Evolutionary conservation across 2,329 filamentous ascomycete species (phyloP), one percentile per base, ranked within the genome.

Genomic region (Dendryphion nanum): DNA sequence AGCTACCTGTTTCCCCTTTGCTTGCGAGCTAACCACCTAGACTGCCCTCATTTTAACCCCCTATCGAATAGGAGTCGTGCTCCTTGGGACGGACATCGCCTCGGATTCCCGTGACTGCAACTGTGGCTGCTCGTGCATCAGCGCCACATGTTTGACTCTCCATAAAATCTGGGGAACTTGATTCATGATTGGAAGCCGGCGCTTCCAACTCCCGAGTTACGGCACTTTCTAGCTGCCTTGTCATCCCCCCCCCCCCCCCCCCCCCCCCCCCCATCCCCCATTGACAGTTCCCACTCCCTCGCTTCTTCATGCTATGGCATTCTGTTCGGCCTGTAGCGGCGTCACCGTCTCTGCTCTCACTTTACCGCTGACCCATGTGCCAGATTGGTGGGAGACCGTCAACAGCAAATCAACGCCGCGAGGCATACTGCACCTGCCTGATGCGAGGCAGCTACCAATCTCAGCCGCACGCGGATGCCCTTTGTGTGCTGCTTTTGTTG

Each of bases 401-500:
- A 37, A 40, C 23, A 46, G 37, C 42, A 30, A 45, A 34, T 50
- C 44, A 38, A 43, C 37, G 18, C 38, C 39, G 13, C 31, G 43
- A 42, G 49, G 42, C 46, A 44, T 48, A 43, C 31, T 45, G 6
- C 47, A 51, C 37, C 41, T 46, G 30, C 20, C 40, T 18, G 41
- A 54, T 37, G 48, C 50, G 35, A 41, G 39, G 30, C 42, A 44
- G 18, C 33, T 48, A 17, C 35, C 41, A 20, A 15, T 40, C 30
- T 48, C 44, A 39, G 45, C 47, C 30, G 37, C 41, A 39, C 36
- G 39, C 24, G 47, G 36, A 15, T 52, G 51, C 36, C 36, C 44
- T n/a, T 34, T 53, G 16, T 53, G 45, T 36, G 18, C 45, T 30
- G 36, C 53, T 31, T 52, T 53, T 28, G 34, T 33, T 24, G 35